Evolutionary conservation across 176 grass and related monocot species (phyloP), one percentile per base, ranked within the genome.

Genomic region (Triticum dicoccoides): DNA sequence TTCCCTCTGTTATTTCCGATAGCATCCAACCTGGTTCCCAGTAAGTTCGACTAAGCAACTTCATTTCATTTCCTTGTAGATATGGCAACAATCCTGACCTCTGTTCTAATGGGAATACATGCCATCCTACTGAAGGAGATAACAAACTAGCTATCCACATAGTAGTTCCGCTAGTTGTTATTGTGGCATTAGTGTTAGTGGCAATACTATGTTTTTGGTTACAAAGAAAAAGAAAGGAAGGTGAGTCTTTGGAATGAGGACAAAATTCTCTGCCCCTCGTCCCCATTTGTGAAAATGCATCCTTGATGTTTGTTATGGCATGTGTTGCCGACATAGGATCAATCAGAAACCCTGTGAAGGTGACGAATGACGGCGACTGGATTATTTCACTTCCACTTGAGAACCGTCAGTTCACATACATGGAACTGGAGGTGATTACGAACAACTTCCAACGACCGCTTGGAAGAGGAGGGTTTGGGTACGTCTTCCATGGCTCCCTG

Each of bases 341-440:
- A 30, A 78, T 35, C 58, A 81, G 61, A 18, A 78, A 24, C 54
- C 34, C 49, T 3, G 54, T 85, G 14, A 79, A 82, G 69, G 71
- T 65, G 17, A 25, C 81, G 61, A 73, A 52, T 32, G 24, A 23
- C 38, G 38, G 8, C 6, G 37, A 38, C 37, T 38, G 37, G 37
- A 38, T 38, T 20, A 54, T 56, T 75, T 34, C 65, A 34, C 30
- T 81, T 54, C 51, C 74, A 8, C 47, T 89, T 38, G 63, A 95
- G 66, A 95, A 92, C 54, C 88, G 88, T 27, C 83, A 49, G 30
- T 92, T 95, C 71, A 87, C 88, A 0, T 89, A 89, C 34, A 75
- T 58, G 18, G 86, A 95, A 1, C 71, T 95, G 5, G 20, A 91
- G 77, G 12, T 11, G 3, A 91, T 95, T 32, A 92, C 93, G 0